Conservation (phyloP, 2,329 filamentous ascomycete species). For the Phoma sp. region DNA sequence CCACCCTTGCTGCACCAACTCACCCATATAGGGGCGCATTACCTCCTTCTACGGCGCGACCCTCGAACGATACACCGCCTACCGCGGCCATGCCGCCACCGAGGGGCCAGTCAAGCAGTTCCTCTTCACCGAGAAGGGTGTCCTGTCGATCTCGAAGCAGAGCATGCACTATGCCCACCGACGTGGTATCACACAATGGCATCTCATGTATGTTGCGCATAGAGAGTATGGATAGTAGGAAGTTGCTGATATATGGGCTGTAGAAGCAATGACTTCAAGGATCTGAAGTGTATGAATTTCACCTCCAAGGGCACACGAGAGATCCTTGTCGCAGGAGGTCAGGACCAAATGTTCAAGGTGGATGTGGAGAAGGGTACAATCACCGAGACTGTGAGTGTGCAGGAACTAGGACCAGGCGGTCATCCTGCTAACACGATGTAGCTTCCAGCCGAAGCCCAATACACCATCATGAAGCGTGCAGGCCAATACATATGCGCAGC, state of each 20-base stretch:
- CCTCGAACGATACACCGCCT: conserved; percentile 88
- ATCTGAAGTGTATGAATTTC: conserved; percentile 94
- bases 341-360: conserved; percentile 82
- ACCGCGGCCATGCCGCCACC: conserved; percentile 75
- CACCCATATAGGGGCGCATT: conserved; percentile 74
- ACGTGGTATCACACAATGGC: conserved; percentile 86
- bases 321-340: conserved; percentile 85
- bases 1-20: conserved; percentile 6
- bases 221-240: neutral
- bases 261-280: conserved; percentile 78
- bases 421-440: conserved; percentile 48
- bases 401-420: neutral
- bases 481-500: conserved; percentile 90
- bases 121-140: conserved; percentile 87
- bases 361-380: conserved; percentile 65
- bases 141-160: conserved; percentile 82
- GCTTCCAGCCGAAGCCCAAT: conserved; percentile 76
- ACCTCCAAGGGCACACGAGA: conserved; percentile 84
- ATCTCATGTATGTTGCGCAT: conserved; percentile 68
- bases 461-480: conserved; percentile 90
- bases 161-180: conserved; percentile 90
- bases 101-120: conserved; percentile 87
- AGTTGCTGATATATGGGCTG: conserved; percentile 27
- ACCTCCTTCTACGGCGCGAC: conserved; percentile 88
- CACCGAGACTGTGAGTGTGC: conserved; percentile 48